phyloP scores from a whole-genome alignment of 257 asterid genomes.

The Plantago major region DNA sequence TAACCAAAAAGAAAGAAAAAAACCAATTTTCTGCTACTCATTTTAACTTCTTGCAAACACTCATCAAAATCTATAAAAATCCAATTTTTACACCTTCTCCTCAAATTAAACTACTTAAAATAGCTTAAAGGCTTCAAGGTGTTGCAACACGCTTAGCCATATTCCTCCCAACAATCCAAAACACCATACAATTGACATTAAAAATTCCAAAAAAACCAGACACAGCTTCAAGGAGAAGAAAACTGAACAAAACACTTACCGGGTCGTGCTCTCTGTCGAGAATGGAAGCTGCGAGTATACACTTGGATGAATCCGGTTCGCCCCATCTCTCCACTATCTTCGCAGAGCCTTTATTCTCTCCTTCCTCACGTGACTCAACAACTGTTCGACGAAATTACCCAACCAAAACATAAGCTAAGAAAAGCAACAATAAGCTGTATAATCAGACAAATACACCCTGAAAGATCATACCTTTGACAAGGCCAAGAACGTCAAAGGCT shows the following conservation, averaged over 20 bases:
- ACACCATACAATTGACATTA: too few species aligned
- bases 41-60: too few species aligned
- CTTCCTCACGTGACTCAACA: slow-evolving; percentile 44
- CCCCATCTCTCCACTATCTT: slow-evolving; percentile 89
- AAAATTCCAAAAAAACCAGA: neutral
- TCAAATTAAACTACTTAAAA: neutral
- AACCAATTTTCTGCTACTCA: too few species aligned
- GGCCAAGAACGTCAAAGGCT: slow-evolving; percentile 75
- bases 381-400: slow-evolving; percentile 34
- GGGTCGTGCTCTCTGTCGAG: slow-evolving; percentile 70
- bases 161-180: too few species aligned
- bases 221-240: neutral
- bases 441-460: too few species aligned
- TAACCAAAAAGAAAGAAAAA: too few species aligned
- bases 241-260: slow-evolving; percentile 30
- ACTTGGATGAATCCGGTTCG: slow-evolving; percentile 63
- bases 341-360: slow-evolving; percentile 45
- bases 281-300: slow-evolving; percentile 67
- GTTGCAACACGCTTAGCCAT: too few species aligned
- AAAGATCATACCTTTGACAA: slow-evolving; percentile 56
- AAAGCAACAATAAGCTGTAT: neutral
- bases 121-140: too few species aligned
- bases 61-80: too few species aligned
- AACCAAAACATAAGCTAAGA: neutral
- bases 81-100: too few species aligned